phyloP scores from a whole-genome alignment of 495 filamentous ascomycete genomes.

The Achaetomiella virescens region DNA sequence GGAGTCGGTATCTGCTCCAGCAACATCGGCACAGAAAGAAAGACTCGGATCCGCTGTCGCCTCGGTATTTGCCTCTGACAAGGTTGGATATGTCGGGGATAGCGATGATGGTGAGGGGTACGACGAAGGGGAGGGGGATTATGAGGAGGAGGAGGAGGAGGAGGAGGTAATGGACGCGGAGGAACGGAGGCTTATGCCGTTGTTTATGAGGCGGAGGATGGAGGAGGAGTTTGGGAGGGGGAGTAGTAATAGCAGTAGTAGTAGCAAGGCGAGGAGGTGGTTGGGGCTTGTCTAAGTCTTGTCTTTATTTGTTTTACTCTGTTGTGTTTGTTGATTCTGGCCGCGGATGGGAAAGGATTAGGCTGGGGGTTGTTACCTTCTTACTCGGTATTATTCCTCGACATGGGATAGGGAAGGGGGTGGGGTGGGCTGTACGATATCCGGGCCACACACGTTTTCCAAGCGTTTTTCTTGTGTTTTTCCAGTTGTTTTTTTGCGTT shows the following conservation, averaged over 20 bases:
- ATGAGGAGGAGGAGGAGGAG: constrained; percentile 1
- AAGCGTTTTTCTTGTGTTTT: too few relatives aligned
- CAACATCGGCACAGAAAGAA: neutral
- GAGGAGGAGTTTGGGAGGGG: constrained; percentile 4
- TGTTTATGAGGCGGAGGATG: constrained; percentile 10
- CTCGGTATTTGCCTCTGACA: neutral
- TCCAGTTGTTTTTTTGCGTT: too few relatives aligned
- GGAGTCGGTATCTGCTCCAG: neutral
- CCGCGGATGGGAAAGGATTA: too few relatives aligned
- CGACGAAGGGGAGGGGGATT: neutral
- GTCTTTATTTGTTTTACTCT: neutral
- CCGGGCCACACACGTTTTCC: too few relatives aligned
- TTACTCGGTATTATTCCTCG: too few relatives aligned
- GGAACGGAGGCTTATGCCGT: constrained; percentile 21
- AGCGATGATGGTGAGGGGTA: neutral
- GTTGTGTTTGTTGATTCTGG: neutral
- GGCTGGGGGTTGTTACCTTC: too few relatives aligned
- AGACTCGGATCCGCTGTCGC: neutral
- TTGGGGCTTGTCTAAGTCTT: constrained; percentile 14
- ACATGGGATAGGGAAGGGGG: too few relatives aligned
- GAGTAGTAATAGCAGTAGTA: too few relatives aligned
- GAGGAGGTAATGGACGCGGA: constrained; percentile 12
- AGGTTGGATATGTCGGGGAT: neutral
- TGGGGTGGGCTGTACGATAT: too few relatives aligned
- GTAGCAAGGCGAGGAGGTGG: constrained; percentile 23